These are phyloP conservation scores for Cercospora sp. DNA, from an alignment of 2,329 filamentous ascomycete species.

Conservation along the genomic window DNA sequence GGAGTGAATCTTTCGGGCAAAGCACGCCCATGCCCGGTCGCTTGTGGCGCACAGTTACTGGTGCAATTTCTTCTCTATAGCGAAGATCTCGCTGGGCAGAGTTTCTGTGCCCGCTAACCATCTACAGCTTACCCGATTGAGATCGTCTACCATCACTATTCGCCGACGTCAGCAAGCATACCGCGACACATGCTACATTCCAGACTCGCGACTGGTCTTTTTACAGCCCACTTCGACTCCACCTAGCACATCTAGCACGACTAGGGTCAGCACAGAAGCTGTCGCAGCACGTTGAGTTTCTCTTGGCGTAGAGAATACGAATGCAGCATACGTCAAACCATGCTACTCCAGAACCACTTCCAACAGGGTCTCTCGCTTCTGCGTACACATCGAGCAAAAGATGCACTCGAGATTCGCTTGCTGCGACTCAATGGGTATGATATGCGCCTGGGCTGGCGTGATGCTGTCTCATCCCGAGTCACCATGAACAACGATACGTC, in stretches of 20 bases:
- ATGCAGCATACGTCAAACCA: background rate
- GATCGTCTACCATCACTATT: background rate
- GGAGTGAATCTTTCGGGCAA: background rate
- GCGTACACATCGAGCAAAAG: background rate
- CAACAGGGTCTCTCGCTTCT: background rate
- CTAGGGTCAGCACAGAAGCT: background rate
- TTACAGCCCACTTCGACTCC: background rate
- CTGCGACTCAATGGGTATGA: background rate
- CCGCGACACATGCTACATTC: background rate
- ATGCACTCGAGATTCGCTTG: background rate
- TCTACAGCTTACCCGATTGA: background rate
- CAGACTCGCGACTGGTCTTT: background rate
- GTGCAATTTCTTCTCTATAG: background rate
- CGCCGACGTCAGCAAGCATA: background rate
- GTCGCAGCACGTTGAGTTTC: background rate
- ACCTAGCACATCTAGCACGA: background rate
- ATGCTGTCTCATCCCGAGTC: background rate
- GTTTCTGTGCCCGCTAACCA: background rate
- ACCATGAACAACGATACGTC: background rate
- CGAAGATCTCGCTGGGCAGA: background rate
- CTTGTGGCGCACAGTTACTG: background rate
- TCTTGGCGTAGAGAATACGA: background rate
- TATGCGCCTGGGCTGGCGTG: background rate
- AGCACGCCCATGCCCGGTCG: background rate
- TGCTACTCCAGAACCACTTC: background rate